Evolutionary conservation across 805 yeast genomes (phyloP), one percentile per base, ranked within the genome.

Genomic region (Candida nitratophila): DNA sequence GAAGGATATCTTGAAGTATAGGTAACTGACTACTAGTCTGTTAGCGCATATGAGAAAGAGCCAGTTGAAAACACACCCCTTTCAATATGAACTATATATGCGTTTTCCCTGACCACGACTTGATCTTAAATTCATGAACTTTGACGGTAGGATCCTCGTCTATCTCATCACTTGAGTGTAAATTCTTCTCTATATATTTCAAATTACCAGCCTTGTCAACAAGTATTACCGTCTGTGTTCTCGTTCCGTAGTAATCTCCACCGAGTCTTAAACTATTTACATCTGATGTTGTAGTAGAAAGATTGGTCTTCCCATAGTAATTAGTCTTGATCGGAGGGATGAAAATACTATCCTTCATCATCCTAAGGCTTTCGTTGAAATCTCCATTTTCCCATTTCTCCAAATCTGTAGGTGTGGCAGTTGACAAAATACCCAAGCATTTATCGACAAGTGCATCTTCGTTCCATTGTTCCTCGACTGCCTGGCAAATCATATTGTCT

Each of bases 211-310:
- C 46, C 33, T 69, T 71, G 54, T 76, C 78, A 10, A 85, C 70
- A 20, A 86, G 52, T 3, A 88, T 70, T 2, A 88, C 74, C 0
- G 95, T 87, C 59, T 89, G 96, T 0, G 96, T 86, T 44, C 96
- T 66, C 0, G 97, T 89, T 0, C 96, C 96, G 57, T 88, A 90
- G 53, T 69, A 79, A 20, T 68, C 61, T 0, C 88, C 87, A 15
- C 69, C 63, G n/a, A 61, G 4, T 65, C 59, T 20, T 2, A 17
- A 59, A 20, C 35, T 8, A 14, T 38, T 26, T 9, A 26, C 20
- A 17, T 38, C 31, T 6, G 32, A 8, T 9, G 39, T 37, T 20
- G 33, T 3, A 4, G 4, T 37, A 12, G 24, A 12, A 15, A 35
- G 21, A 19, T 21, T 36, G 2, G 11, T 19, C 9, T 19, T 5